Percentiles rank a stretch among this genome's conserved stretches.
phyloP scores from a whole-genome alignment of 2,329 filamentous ascomycete genomes.

The Ophiostoma tasmaniense region DNA sequence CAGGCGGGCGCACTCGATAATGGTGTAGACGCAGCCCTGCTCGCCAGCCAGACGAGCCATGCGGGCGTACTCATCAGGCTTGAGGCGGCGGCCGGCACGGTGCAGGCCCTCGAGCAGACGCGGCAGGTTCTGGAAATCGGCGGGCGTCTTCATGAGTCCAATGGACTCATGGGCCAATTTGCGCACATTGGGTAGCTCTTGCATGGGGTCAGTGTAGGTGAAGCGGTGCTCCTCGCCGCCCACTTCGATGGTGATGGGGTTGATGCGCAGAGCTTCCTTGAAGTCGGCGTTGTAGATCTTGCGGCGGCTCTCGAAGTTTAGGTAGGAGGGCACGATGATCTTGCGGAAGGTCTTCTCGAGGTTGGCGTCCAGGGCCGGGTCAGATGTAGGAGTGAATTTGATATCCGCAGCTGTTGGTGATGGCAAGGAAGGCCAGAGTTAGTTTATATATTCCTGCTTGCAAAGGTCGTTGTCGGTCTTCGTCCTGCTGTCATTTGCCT shows the following conservation, averaged over 20 bases:
- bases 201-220: conserved; percentile 36
- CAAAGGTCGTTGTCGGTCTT: not conserved
- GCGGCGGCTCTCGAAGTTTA: conserved; percentile 44
- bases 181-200: conserved; percentile 36
- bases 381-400: conserved; percentile 43
- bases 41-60: conserved; percentile 35
- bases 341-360: conserved; percentile 47
- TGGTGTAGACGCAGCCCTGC: conserved; percentile 34
- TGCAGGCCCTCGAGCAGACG: conserved; percentile 43
- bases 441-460: not conserved
- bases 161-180: conserved; percentile 33
- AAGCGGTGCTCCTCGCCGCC: conserved; percentile 48
- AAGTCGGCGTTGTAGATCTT: conserved; percentile 42
- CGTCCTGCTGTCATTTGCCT: not conserved
- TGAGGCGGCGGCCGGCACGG: conserved; percentile 33
- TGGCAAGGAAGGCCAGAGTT: not conserved
- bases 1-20: conserved; percentile 44
- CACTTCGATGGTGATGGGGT: conserved; percentile 51
- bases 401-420: conserved; percentile 28
- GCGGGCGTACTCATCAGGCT: conserved; percentile 28
- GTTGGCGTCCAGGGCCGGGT: conserved; percentile 43
- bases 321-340: conserved; percentile 54
- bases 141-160: conserved; percentile 36
- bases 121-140: conserved; percentile 45
- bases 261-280: conserved; percentile 40